A percentile compares a stretch with the other conserved stretches of the same genome.
These are phyloP conservation scores for Carex pumila DNA, from an alignment of 176 grass and related monocot genomes.

Conservation along the genomic window DNA sequence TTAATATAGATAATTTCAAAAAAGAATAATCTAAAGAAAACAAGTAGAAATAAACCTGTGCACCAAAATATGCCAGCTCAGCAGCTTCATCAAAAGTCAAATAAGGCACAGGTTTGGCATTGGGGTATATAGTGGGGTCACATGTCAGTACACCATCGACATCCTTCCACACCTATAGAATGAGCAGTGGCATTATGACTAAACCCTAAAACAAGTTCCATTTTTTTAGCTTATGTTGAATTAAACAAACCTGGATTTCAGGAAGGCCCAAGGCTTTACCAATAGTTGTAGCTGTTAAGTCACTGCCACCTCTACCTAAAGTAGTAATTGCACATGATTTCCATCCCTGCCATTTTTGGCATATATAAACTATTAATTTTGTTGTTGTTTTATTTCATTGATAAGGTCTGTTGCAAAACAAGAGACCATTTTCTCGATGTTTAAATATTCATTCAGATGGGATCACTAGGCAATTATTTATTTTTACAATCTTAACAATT, in stretches of 20 bases:
- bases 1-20: background rate
- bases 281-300: conserved; percentile 93
- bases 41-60: conserved; percentile 38
- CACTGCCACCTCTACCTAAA: conserved; percentile 90
- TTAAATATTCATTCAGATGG: background rate
- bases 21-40: background rate
- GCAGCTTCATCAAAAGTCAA: conserved; percentile 97
- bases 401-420: background rate
- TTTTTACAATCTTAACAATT: no score
- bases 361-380: background rate
- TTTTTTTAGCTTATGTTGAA: background rate
- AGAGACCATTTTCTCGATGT: background rate
- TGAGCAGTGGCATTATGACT: background rate
- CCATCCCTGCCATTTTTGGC: conserved; percentile 51
- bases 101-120: conserved; percentile 73
- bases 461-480: no score
- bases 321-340: conserved; percentile 95
- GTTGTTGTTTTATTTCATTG: background rate
- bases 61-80: conserved; percentile 98
- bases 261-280: conserved; percentile 90
- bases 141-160: conserved; percentile 95
- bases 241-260: conserved; percentile 79
- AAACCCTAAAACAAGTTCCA: background rate
- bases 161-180: conserved; percentile 87
- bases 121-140: conserved; percentile 85